Evolutionary conservation across 2,329 filamentous ascomycete genomes (phyloP), one percentile per base, ranked within the genome.

Genomic region (Colletotrichum graminicola): DNA sequence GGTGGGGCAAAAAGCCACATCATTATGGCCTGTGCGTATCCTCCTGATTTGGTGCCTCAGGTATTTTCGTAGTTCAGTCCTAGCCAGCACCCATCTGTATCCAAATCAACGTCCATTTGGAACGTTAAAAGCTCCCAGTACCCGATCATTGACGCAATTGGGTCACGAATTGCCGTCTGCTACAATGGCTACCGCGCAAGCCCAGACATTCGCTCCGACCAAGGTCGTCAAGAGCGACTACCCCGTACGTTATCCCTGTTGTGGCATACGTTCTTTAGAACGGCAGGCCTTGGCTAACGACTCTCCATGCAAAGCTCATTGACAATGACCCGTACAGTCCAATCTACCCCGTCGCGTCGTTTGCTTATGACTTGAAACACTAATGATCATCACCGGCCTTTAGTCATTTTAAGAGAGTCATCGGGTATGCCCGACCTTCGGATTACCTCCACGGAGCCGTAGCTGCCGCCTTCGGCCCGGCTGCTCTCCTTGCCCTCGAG

Each of bases 371-470:
- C n/a, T 12, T 36, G 45, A 65, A 59, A 62, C 57, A 45, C 49
- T 67, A 39, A 54, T 51, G 12, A 29, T 39, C 29, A 76, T 29
- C 29, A 29, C 4, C 76, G 75, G 65, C 56, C 51, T 29, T 73
- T 77, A 97, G 94, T 78, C 96, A 99, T 84, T 92, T 98, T 83
- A 94, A 91, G 83, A 92, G 96, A 80, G 96, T 98, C 23, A 82
- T 98, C 74, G 84, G 90, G 79, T 99, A 99, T 88, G 93, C 95
- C 74, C 90, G 96, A 74, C 85, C 90, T 59, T 93, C 92, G 61
- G 96, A 99, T 83, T 98, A 97, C 83, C 86, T 87, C 51, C 85
- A 90, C 76, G 95, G 92, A 73, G 86, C 87, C 68, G 88, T 85
- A 18, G 89, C 92, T 61, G 92, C 92, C 18, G 89, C 90, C n/a